Percentiles rank a stretch among this genome's conserved stretches.
Conservation (phyloP, 192 early-diverging fungal genomes). For the Dimargaris xerosporica region DNA sequence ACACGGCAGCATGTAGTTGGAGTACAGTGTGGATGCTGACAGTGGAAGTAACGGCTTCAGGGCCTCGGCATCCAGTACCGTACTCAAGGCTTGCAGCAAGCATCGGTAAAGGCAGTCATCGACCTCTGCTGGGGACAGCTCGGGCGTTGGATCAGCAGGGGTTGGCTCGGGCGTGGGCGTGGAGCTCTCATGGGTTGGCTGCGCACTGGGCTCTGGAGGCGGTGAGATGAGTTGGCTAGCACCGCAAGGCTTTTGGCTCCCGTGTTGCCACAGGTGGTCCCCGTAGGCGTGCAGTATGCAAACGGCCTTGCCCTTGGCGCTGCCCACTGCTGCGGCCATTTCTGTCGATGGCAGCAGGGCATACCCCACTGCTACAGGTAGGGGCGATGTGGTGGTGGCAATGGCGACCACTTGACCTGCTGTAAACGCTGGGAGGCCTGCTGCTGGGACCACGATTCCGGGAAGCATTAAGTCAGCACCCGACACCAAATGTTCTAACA, state of each 20-base stretch:
- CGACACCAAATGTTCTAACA: slow-evolving; percentile 52
- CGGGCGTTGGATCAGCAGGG: background rate
- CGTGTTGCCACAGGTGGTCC: slow-evolving; percentile 68
- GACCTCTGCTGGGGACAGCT: slow-evolving; percentile 36
- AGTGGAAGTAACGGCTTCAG: slow-evolving; percentile 52
- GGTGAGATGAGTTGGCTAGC: background rate
- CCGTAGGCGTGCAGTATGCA: slow-evolving; percentile 54
- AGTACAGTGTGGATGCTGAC: slow-evolving; percentile 55
- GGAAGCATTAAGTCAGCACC: slow-evolving; percentile 47
- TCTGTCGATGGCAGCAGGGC: slow-evolving; percentile 37
- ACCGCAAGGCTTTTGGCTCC: slow-evolving; percentile 32
- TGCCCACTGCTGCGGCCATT: slow-evolving; percentile 26
- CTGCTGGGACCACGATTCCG: slow-evolving; percentile 18
- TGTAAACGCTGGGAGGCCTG: slow-evolving; percentile 20
- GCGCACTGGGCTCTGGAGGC: slow-evolving; percentile 9
- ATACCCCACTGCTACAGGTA: slow-evolving; percentile 50
- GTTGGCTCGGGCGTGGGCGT: background rate
- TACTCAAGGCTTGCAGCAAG: slow-evolving; percentile 53
- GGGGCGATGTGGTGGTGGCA: too few species aligned
- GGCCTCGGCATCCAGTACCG: slow-evolving; percentile 38
- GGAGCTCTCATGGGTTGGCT: background rate
- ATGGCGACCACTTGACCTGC: slow-evolving; percentile 14
- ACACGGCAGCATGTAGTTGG: slow-evolving; percentile 55
- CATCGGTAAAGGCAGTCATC: slow-evolving; percentile 55
- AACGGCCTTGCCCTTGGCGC: slow-evolving; percentile 69